phyloP scores from a whole-genome alignment of 2,329 filamentous ascomycete genomes.

The Pseudogymnoascus sp. region DNA sequence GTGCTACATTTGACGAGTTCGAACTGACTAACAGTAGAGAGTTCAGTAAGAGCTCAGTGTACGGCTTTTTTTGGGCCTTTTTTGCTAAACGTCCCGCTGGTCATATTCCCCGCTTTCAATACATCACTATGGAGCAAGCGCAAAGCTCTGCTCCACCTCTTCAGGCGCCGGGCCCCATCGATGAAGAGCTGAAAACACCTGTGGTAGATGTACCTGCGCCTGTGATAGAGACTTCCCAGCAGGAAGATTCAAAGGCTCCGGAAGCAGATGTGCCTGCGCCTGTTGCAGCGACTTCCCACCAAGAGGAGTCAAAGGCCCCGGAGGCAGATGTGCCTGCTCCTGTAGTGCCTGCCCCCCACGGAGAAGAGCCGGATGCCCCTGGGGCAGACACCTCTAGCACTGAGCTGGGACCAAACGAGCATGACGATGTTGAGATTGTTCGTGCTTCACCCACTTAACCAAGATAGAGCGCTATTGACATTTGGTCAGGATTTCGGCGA shows the following conservation, averaged over 20 bases:
- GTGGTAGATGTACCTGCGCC: neutral
- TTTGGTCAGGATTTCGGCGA: slow-evolving; percentile 1
- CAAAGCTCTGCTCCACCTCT: neutral
- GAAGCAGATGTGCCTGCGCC: neutral
- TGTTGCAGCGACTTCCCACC: neutral
- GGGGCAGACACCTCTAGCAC: neutral
- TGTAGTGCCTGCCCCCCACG: neutral
- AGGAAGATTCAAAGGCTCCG: neutral
- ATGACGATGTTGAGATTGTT: slow-evolving; percentile 8
- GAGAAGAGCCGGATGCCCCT: neutral
- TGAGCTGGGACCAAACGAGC: neutral
- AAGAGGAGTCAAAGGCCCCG: neutral
- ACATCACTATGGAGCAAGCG: neutral
- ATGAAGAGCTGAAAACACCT: neutral
- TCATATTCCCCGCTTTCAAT: neutral
- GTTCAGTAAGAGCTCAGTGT: neutral
- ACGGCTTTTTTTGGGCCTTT: neutral
- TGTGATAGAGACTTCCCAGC: neutral
- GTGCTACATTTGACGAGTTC: neutral
- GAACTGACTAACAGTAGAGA: neutral
- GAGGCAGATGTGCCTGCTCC: neutral
- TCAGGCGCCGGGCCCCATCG: neutral
- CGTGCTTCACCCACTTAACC: neutral
- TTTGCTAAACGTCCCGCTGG: neutral
- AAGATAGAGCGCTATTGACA: neutral